Conservation (phyloP, 75 land plant species). For the Selaginella moellendorffii region DNA sequence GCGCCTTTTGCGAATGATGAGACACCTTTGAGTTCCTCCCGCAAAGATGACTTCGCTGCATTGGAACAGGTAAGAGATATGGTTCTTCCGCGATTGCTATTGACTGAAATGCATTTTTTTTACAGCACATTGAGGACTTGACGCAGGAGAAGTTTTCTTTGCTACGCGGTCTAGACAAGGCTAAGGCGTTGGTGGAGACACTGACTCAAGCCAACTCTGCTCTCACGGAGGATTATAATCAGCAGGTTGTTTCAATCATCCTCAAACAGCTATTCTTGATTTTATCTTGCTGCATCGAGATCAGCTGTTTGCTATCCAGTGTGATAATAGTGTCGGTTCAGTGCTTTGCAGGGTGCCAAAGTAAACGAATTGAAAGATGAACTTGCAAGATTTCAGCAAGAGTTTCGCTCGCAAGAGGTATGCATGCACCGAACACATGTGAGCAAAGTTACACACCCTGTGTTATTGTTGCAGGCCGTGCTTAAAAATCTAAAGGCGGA, state of each 20-base stretch:
- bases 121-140: conserved; percentile 91
- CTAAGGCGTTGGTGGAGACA: conserved; percentile 51
- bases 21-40: background rate
- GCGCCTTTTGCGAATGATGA: background rate
- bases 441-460: background rate
- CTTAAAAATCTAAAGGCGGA: conserved; percentile 50
- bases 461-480: conserved; percentile 35
- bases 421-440: background rate
- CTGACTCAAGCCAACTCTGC: conserved; percentile 74
- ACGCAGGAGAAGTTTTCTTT: conserved; percentile 85
- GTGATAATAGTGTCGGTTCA: background rate
- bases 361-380: conserved; percentile 67
- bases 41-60: conserved; percentile 57
- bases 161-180: conserved; percentile 64
- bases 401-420: conserved; percentile 55
- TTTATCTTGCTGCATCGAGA: background rate
- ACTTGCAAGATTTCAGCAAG: conserved; percentile 52
- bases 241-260: conserved; percentile 40
- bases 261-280: background rate
- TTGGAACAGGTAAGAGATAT: conserved; percentile 48
- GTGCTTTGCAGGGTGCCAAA: conserved; percentile 48
- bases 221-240: conserved; percentile 71
- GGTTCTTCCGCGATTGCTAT: background rate
- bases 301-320: conserved; percentile 1
- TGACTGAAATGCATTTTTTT: background rate